Conservation (phyloP, 192 early-diverging fungal species). For the Mortierella claussenii region DNA sequence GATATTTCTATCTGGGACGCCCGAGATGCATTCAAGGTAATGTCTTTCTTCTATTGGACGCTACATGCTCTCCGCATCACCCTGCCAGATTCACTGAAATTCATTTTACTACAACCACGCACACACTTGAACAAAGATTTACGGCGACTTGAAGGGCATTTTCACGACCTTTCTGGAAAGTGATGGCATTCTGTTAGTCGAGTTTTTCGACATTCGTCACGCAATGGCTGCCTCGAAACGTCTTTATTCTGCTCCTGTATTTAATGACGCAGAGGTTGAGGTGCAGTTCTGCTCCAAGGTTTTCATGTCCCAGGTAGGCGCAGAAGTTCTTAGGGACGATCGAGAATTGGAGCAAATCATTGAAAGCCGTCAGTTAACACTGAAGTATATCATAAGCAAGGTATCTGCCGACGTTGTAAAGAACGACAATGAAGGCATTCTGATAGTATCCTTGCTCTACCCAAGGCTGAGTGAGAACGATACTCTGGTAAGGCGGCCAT, state of each 20-base stretch:
- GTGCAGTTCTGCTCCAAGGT: constrained; percentile 43
- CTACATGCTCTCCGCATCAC: too few relatives aligned
- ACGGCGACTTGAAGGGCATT: constrained; percentile 54
- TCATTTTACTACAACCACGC: not conserved
- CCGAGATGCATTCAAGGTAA: constrained; percentile 32
- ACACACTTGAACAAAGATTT: not conserved
- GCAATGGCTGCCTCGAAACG: constrained; percentile 37
- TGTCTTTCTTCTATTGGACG: not conserved
- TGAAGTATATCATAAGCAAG: too few relatives aligned
- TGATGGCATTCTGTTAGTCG: constrained; percentile 51
- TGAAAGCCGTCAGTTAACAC: not conserved
- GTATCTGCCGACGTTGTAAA: constrained; percentile 9
- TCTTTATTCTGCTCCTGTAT: constrained; percentile 9
- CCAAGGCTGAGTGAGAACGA: constrained; percentile 37
- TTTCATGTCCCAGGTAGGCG: constrained; percentile 18
- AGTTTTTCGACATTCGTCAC: constrained; percentile 59
- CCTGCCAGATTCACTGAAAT: too few relatives aligned
- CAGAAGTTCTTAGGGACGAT: not conserved
- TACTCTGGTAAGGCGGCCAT: constrained; percentile 33
- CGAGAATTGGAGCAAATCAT: not conserved
- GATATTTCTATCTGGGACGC: constrained; percentile 35
- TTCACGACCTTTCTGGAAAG: constrained; percentile 43
- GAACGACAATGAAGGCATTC: constrained; percentile 46
- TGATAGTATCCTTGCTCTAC: constrained; percentile 18
- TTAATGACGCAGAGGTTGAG: constrained; percentile 7